phyloP scores from a whole-genome alignment of 805 yeast species.

The Saccharomycopsis microspora region DNA sequence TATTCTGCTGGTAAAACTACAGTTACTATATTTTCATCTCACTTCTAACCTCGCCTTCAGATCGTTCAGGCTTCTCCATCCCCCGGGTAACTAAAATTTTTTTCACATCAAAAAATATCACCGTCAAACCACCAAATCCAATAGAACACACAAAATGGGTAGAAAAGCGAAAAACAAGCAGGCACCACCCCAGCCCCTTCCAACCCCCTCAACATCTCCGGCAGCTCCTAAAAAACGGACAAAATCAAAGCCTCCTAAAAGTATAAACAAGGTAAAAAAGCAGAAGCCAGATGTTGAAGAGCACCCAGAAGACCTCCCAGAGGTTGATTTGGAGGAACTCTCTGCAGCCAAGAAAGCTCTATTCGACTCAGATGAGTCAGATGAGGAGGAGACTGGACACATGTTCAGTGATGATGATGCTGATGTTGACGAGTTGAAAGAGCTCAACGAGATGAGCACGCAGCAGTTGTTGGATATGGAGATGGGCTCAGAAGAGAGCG shows the following conservation, averaged over 20 bases:
- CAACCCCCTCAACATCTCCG: too few species aligned
- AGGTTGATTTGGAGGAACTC: conserved; percentile 57
- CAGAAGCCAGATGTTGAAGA: conserved; percentile 13
- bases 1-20: too few species aligned
- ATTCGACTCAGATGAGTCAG: conserved; percentile 30
- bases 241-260: conserved; percentile 27
- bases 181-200: conserved; percentile 74
- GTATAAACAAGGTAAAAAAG: conserved; percentile 19
- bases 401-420: conserved; percentile 17
- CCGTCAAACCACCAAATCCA: too few species aligned
- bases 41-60: too few species aligned
- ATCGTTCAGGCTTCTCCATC: too few species aligned
- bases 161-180: conserved; percentile 83
- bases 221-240: conserved; percentile 16
- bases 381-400: conserved; percentile 14
- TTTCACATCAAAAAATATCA: too few species aligned
- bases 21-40: too few species aligned
- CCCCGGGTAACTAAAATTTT: too few species aligned
- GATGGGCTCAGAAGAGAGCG: conserved; percentile 23
- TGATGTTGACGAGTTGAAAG: conserved; percentile 18
- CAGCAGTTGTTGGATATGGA: conserved; percentile 18
- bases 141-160: conserved; percentile 45
- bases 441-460: conserved; percentile 15
- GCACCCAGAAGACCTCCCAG: conserved; percentile 40
- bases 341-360: conserved; percentile 61